These are phyloP conservation scores for Populus nigra DNA, from an alignment of 345 rosid species.

Conservation along the genomic window DNA sequence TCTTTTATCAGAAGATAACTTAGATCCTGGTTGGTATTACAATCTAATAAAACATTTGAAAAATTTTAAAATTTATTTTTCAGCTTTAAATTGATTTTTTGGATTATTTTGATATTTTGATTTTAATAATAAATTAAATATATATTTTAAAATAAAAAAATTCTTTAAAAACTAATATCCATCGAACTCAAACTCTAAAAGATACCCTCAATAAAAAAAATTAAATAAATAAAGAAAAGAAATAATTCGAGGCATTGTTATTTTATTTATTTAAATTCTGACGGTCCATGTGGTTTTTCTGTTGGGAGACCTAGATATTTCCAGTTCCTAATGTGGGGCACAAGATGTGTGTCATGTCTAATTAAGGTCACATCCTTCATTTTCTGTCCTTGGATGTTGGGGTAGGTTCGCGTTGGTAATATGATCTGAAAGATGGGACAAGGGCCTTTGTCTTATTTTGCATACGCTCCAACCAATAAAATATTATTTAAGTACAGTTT, in stretches of 20 bases:
- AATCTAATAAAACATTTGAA: fast-evolving
- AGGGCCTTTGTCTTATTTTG: neutral
- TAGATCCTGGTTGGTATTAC: no score
- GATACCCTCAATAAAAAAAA: no score
- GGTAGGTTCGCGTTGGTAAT: neutral
- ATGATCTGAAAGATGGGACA: neutral
- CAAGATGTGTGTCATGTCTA: neutral
- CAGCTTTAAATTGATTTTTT: no score
- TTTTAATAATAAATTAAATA: no score
- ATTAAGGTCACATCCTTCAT: neutral
- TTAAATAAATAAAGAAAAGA: no score
- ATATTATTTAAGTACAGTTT: no score
- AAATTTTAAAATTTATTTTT: no score
- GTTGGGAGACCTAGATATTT: neutral
- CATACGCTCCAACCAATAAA: neutral
- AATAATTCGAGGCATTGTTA: neutral
- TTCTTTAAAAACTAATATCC: fast-evolving
- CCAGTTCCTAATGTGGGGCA: neutral
- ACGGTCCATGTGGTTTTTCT: neutral
- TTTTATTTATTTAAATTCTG: no score
- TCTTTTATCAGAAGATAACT: fast-evolving
- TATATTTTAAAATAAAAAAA: no score
- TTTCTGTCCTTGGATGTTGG: neutral
- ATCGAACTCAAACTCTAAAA: fast-evolving
- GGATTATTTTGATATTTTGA: fast-evolving